phyloP scores from a whole-genome alignment of 2,329 filamentous ascomycete genomes.

The Diplocarpon mali region DNA sequence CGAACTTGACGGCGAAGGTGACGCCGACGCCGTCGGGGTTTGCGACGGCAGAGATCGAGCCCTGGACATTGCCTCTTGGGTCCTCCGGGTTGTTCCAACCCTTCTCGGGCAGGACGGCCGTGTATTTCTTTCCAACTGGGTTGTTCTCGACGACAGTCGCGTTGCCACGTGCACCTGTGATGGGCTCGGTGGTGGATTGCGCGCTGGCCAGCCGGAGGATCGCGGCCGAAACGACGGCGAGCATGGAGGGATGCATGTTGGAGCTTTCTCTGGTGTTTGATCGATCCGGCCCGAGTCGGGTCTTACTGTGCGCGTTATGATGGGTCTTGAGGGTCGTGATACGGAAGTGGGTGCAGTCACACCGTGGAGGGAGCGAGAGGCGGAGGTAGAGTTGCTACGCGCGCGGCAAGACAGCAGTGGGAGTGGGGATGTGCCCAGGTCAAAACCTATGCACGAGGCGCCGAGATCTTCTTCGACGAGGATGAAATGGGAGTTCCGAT shows the following conservation, averaged over 20 bases:
- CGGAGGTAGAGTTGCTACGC: no score
- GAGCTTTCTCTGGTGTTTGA: background rate
- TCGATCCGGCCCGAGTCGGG: no score
- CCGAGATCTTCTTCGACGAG: no score
- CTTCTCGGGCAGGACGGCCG: slow-evolving; percentile 40
- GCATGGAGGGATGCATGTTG: slow-evolving; percentile 10
- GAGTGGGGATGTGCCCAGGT: no score
- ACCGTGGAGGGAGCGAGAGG: no score
- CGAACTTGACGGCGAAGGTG: slow-evolving; percentile 42
- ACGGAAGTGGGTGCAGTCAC: no score
- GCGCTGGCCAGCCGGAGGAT: slow-evolving; percentile 11
- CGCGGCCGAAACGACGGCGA: slow-evolving; percentile 11
- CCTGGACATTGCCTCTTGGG: slow-evolving; percentile 43
- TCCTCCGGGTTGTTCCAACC: slow-evolving; percentile 36
- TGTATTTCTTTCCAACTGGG: slow-evolving; percentile 41
- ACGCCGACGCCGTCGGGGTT: slow-evolving; percentile 42
- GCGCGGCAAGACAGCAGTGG: no score
- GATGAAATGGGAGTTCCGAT: no score
- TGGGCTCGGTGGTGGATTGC: slow-evolving; percentile 14
- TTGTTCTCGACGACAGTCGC: slow-evolving; percentile 45
- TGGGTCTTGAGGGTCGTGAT: no score
- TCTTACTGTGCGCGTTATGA: no score
- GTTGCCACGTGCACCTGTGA: slow-evolving; percentile 31
- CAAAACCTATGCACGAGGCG: no score
- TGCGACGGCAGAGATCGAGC: slow-evolving; percentile 37